phyloP scores from a whole-genome alignment of 345 rosid species.

The Microthlaspi erraticum region DNA sequence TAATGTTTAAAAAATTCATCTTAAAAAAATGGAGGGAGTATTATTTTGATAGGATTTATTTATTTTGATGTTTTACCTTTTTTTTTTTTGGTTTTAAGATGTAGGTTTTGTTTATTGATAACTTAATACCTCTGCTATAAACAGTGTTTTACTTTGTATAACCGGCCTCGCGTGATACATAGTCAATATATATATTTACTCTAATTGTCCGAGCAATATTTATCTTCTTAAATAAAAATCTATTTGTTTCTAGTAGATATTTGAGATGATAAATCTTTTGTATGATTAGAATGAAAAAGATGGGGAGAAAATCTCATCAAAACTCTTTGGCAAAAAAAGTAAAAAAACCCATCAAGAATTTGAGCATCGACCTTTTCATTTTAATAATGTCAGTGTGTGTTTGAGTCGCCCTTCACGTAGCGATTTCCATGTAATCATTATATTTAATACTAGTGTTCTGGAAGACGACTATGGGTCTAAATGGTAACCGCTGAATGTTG shows the following conservation, averaged over 20 bases:
- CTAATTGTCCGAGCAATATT: not conserved
- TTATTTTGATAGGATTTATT: too few species aligned
- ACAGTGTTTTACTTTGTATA: not conserved
- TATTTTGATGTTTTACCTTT: not conserved
- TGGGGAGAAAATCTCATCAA: not conserved
- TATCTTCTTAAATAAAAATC: not conserved
- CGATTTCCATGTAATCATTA: conserved; percentile 1
- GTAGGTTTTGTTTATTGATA: not conserved
- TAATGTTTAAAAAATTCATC: too few species aligned
- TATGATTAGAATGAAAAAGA: not conserved
- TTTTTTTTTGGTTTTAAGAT: not conserved
- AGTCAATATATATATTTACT: not conserved
- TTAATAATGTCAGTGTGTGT: not conserved
- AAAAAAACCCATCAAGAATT: too few species aligned
- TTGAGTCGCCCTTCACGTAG: conserved; percentile 9
- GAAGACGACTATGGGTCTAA: conserved; percentile 6
- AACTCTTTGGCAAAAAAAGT: too few species aligned
- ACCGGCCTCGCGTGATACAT: not conserved
- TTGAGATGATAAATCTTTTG: not conserved
- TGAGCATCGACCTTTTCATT: not conserved
- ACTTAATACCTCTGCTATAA: too few species aligned
- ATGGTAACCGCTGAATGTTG: too few species aligned
- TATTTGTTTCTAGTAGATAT: not conserved
- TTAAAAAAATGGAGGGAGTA: too few species aligned
- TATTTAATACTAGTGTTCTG: not conserved